Conservation (phyloP, 2,329 filamentous ascomycete genomes). For the Trichoderma semiorbis region DNA sequence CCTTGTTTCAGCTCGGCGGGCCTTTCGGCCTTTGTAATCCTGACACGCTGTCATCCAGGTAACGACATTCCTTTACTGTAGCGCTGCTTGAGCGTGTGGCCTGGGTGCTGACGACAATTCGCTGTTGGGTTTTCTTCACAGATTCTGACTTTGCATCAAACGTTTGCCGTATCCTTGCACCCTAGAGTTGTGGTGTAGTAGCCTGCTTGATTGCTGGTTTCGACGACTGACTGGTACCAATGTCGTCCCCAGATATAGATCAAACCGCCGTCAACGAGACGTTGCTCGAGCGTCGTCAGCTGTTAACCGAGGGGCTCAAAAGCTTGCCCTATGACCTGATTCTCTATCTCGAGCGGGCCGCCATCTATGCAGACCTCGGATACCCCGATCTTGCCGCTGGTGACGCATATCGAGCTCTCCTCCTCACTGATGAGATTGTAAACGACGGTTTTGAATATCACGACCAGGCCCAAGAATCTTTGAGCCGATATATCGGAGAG, state of each 20-base stretch:
- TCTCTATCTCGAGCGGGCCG: conserved; percentile 66
- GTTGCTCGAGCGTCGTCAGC: conserved; percentile 52
- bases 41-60: neutral
- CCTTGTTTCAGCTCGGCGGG: neutral
- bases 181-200: neutral
- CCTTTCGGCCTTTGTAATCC: neutral
- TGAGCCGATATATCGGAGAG: conserved; percentile 36
- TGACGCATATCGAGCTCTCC: conserved; percentile 86
- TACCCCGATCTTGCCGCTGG: conserved; percentile 89
- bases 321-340: conserved; percentile 58
- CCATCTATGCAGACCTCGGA: conserved; percentile 67
- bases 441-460: conserved; percentile 83
- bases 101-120: neutral
- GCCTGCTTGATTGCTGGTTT: neutral
- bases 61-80: neutral
- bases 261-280: conserved; percentile 37
- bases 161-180: neutral
- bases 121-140: neutral
- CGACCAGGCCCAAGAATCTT: conserved; percentile 57
- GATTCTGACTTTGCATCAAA: neutral
- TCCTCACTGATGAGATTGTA: conserved; percentile 75
- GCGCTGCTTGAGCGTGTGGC: neutral
- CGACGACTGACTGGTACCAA: conserved; percentile 16
- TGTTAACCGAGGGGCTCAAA: conserved; percentile 53
- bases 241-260: conserved; percentile 32